Evolutionary conservation across 2,329 filamentous ascomycete species (phyloP).

Genomic region (Acarospora socialis): DNA sequence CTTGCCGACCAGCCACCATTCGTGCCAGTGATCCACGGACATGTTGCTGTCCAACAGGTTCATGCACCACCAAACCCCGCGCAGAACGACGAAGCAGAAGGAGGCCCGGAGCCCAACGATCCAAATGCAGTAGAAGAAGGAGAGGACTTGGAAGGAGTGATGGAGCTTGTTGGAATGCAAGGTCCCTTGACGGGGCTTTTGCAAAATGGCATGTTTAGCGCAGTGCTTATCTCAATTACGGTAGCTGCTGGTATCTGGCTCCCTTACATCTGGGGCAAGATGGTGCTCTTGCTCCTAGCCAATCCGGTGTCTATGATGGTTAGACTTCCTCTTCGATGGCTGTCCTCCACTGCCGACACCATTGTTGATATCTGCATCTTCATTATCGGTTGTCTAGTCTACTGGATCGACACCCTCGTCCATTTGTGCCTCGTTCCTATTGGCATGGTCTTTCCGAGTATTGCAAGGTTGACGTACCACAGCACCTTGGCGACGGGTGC

Average conservation of each 20-base stretch:
- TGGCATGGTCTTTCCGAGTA: constrained; percentile 9
- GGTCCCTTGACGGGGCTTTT: constrained; percentile 79
- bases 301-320: constrained; percentile 56
- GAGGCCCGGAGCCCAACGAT: constrained; percentile 53
- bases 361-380: constrained; percentile 63
- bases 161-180: constrained; percentile 93
- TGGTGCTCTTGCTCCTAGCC: constrained; percentile 64
- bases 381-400: constrained; percentile 39
- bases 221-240: constrained; percentile 74
- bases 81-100: constrained; percentile 24
- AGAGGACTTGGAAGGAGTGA: constrained; percentile 88
- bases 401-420: constrained; percentile 22
- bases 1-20: constrained; percentile 47
- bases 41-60: constrained; percentile 24
- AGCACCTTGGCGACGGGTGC: constrained; percentile 17
- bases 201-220: constrained; percentile 91
- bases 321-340: constrained; percentile 55
- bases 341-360: constrained; percentile 63
- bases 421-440: constrained; percentile 15
- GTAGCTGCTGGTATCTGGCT: constrained; percentile 76
- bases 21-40: constrained; percentile 36
- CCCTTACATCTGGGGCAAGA: constrained; percentile 81
- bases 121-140: constrained; percentile 49
- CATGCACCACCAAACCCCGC: constrained; percentile 17
- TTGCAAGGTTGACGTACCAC: constrained; percentile 5